Conservation (phyloP, 495 filamentous ascomycete species). For the Copromyces sp. region DNA sequence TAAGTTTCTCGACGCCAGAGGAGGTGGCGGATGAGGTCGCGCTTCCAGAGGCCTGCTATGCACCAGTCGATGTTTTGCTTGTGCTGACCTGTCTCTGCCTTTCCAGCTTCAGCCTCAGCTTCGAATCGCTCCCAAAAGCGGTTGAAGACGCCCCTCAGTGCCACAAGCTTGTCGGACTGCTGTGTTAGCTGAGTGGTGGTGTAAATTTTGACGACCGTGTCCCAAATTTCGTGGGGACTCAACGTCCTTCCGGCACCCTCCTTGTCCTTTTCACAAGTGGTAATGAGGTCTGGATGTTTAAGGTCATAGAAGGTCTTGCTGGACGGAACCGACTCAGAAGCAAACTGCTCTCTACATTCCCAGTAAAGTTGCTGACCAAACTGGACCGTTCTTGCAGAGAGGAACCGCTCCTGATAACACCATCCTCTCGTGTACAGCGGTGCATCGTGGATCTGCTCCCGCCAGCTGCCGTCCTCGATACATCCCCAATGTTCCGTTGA, state of each 20-base stretch:
- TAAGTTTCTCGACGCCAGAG: not conserved
- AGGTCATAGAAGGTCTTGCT: not conserved
- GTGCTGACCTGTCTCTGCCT: not conserved
- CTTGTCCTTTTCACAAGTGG: not conserved
- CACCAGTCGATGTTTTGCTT: not conserved
- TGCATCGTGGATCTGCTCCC: not conserved
- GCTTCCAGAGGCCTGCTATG: not conserved
- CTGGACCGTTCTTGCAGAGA: not conserved
- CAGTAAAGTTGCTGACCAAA: not conserved
- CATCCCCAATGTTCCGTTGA: not conserved
- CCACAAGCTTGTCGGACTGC: not conserved
- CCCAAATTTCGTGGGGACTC: not conserved
- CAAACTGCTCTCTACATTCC: not conserved
- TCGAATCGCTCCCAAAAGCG: not conserved
- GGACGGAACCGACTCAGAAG: not conserved
- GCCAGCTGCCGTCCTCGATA: not conserved
- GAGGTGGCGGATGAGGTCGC: not conserved
- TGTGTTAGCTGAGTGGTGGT: not conserved
- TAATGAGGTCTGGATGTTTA: not conserved
- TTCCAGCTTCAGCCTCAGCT: not conserved
- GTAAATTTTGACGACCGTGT: not conserved
- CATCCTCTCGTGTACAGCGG: not conserved
- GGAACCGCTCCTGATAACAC: not conserved
- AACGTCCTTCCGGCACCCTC: not conserved
- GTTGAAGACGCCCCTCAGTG: not conserved